A percentile compares a stretch with the other conserved stretches of the same genome.
phyloP scores from a whole-genome alignment of 495 filamentous ascomycete genomes.

The Neurospora intermedia region DNA sequence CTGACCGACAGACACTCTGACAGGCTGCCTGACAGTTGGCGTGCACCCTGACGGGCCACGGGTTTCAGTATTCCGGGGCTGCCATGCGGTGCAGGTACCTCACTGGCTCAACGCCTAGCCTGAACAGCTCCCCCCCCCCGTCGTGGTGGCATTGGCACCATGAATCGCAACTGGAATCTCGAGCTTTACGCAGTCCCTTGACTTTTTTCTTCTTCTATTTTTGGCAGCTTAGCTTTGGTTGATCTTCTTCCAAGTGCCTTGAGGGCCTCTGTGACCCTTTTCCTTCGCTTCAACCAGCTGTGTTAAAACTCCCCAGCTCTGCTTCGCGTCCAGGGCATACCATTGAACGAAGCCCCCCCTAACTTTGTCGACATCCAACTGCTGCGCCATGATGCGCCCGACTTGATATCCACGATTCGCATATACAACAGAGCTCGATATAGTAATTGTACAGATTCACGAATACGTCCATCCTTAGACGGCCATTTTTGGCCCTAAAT shows the following conservation, averaged over 20 bases:
- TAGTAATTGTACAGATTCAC: background rate
- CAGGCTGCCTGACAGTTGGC: background rate
- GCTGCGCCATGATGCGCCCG: constrained; percentile 8
- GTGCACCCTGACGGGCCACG: background rate
- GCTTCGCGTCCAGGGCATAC: too few relatives aligned
- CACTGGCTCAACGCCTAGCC: background rate
- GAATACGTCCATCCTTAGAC: constrained; percentile 1
- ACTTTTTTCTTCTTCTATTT: background rate
- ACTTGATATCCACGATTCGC: background rate
- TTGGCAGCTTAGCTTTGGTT: background rate
- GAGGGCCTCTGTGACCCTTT: background rate
- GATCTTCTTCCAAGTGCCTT: background rate
- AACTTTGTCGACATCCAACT: background rate
- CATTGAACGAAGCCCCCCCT: too few relatives aligned
- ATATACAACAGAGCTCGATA: background rate
- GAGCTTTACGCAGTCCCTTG: background rate
- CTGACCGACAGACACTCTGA: background rate
- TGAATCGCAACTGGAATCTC: background rate
- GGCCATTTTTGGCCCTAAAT: constrained; percentile 4
- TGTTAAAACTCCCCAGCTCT: background rate
- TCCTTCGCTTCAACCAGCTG: background rate
- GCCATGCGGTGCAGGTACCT: background rate
- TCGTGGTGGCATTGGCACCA: background rate
- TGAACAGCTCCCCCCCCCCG: background rate
- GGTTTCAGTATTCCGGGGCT: background rate